A percentile compares a stretch with the other conserved stretches of the same genome.
Conservation (phyloP, 352 stramenopile genomes). For the Phytophthora fragariaefolia region DNA sequence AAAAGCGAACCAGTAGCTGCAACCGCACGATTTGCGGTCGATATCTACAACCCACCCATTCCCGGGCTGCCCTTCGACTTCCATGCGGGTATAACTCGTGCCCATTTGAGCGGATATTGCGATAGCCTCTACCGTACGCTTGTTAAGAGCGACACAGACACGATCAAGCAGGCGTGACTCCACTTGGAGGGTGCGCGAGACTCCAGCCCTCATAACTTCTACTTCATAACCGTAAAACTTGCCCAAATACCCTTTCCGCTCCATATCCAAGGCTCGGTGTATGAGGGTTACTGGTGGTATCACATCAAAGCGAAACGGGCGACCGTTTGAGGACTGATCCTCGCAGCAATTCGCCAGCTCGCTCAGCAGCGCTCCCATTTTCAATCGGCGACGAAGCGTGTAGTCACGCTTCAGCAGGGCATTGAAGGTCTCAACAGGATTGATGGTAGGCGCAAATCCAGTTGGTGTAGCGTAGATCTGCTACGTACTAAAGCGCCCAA, state of each 20-base stretch:
- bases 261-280: slow-evolving; percentile 1
- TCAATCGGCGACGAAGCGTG: background rate
- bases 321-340: background rate
- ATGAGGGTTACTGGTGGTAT: background rate
- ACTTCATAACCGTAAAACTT: background rate
- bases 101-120: slow-evolving; percentile 5
- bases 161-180: background rate
- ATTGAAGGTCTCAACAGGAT: background rate
- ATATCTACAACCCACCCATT: slow-evolving; percentile 4
- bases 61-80: background rate
- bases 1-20: slow-evolving; percentile 6
- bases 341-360: background rate
- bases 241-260: background rate
- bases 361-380: background rate
- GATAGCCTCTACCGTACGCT: slow-evolving; percentile 1
- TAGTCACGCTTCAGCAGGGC: background rate
- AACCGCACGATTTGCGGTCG: background rate
- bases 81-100: slow-evolving; percentile 3
- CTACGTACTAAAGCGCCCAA: background rate
- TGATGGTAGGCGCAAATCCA: background rate
- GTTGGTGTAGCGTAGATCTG: background rate
- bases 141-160: background rate
- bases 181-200: background rate
- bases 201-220: background rate
- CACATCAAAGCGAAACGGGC: background rate